These are phyloP conservation scores for Thelephora terrestris DNA, from an alignment of 1,284 basidiomycete genomes.

Conservation along the genomic window DNA sequence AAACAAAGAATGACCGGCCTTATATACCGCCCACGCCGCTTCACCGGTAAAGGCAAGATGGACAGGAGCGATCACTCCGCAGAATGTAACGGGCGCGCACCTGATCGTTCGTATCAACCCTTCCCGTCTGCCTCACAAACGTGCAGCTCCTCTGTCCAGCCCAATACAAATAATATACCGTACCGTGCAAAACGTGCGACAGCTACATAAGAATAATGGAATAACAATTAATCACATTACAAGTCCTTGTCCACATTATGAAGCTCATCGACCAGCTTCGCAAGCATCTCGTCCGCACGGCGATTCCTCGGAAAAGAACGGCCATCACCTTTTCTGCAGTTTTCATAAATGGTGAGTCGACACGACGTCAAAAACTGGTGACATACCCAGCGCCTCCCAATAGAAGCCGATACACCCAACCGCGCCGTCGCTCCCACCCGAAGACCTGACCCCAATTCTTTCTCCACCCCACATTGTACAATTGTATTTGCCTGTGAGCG, in stretches of 20 bases:
- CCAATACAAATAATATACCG: too few relatives aligned
- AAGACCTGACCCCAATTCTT: constrained; percentile 62
- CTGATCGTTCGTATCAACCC: too few relatives aligned
- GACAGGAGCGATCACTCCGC: too few relatives aligned
- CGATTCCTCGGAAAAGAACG: constrained; percentile 56
- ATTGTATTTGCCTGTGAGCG: constrained; percentile 53
- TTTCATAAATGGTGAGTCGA: not conserved
- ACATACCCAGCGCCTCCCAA: constrained; percentile 57
- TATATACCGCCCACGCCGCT: too few relatives aligned
- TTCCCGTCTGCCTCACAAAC: too few relatives aligned
- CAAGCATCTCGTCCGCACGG: constrained; percentile 51
- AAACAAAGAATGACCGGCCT: not conserved
- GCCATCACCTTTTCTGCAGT: constrained; percentile 52
- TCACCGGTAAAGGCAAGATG: too few relatives aligned
- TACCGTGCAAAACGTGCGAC: too few relatives aligned
- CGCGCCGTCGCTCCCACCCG: constrained; percentile 39
- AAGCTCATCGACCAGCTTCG: constrained; percentile 47
- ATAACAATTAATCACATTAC: constrained; percentile 4
- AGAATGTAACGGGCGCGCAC: too few relatives aligned
- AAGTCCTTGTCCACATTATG: constrained; percentile 41
- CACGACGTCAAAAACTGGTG: constrained; percentile 1
- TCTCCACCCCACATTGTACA: constrained; percentile 73
- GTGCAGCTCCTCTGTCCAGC: too few relatives aligned
- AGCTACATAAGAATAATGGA: too few relatives aligned
- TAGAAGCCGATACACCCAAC: constrained; percentile 42